phyloP scores from a whole-genome alignment of 2,329 filamentous ascomycete species.

The Sporothrix variecibatus region DNA sequence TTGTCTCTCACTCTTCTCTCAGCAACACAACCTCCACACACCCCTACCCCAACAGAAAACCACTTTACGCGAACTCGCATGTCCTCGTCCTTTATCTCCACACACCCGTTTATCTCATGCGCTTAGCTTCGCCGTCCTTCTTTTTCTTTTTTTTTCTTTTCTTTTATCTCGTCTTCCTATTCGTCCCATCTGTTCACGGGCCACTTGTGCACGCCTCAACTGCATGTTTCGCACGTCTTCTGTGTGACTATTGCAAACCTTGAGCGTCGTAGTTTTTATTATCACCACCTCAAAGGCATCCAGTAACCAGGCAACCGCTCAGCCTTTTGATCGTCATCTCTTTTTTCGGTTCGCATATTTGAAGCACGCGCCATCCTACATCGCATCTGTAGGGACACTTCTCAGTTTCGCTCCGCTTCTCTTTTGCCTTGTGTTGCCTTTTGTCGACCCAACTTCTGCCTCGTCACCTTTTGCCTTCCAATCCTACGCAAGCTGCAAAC shows the following conservation, averaged over 20 bases:
- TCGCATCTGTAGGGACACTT: not conserved
- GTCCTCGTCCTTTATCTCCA: constrained; percentile 6
- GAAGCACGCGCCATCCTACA: not conserved
- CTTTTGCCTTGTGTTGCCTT: not conserved
- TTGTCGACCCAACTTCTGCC: not conserved
- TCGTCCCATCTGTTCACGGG: not conserved
- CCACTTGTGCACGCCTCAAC: not conserved
- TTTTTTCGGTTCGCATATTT: constrained; percentile 13
- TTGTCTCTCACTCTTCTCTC: not conserved
- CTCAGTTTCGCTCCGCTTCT: not conserved
- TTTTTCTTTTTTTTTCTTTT: not conserved
- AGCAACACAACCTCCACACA: not conserved
- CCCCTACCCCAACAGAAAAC: constrained; percentile 15
- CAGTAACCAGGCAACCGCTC: constrained; percentile 16
- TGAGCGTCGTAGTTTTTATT: not conserved
- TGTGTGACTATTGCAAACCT: not conserved
- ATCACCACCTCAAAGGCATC: not conserved
- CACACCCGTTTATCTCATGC: not conserved
- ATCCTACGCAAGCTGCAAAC: constrained; percentile 4
- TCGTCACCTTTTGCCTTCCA: not conserved
- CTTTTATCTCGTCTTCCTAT: not conserved
- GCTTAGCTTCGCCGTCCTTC: constrained; percentile 8
- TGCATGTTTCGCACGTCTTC: not conserved
- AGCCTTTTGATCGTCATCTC: not conserved
- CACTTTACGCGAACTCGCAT: constrained; percentile 15